Percentiles rank a stretch among this genome's conserved stretches.
These are phyloP conservation scores for Papilionanthe hybrid DNA, from an alignment of 116 monocot species.

Conservation along the genomic window DNA sequence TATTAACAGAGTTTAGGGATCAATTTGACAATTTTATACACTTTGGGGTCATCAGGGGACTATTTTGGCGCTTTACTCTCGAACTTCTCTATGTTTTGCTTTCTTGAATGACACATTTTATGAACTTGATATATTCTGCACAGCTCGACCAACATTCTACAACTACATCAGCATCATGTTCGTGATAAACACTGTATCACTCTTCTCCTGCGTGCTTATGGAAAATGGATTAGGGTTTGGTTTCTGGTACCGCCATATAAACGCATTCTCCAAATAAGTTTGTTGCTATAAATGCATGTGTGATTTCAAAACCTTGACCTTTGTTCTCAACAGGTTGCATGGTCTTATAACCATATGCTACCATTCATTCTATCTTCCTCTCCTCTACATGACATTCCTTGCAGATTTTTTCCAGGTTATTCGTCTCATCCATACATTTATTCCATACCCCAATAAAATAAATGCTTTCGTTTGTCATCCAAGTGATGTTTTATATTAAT, in stretches of 20 bases:
- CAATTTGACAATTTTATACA: no score
- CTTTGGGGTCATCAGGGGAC: no score
- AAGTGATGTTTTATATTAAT: neutral
- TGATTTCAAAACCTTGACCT: slow-evolving; percentile 3
- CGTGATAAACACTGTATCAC: slow-evolving; percentile 41
- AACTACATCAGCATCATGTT: slow-evolving; percentile 83
- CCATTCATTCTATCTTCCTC: slow-evolving; percentile 85
- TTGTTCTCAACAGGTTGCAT: slow-evolving; percentile 50
- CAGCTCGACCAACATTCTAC: slow-evolving; percentile 90
- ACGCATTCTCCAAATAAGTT: neutral
- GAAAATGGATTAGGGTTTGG: slow-evolving; percentile 79
- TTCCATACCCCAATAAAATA: neutral
- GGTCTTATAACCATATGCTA: slow-evolving; percentile 73
- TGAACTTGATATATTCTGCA: slow-evolving; percentile 8
- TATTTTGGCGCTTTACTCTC: neutral
- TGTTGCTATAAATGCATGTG: neutral
- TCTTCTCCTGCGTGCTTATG: slow-evolving; percentile 61
- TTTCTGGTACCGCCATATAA: slow-evolving; percentile 45
- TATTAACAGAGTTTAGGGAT: no score
- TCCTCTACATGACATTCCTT: slow-evolving; percentile 80
- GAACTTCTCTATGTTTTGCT: neutral
- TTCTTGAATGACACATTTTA: neutral
- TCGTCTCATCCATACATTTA: neutral
- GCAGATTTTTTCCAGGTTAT: slow-evolving; percentile 87
- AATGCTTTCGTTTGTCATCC: neutral